Evolutionary conservation across 1,139 yeast species (phyloP).

Genomic region (Yueomyces sp.): DNA sequence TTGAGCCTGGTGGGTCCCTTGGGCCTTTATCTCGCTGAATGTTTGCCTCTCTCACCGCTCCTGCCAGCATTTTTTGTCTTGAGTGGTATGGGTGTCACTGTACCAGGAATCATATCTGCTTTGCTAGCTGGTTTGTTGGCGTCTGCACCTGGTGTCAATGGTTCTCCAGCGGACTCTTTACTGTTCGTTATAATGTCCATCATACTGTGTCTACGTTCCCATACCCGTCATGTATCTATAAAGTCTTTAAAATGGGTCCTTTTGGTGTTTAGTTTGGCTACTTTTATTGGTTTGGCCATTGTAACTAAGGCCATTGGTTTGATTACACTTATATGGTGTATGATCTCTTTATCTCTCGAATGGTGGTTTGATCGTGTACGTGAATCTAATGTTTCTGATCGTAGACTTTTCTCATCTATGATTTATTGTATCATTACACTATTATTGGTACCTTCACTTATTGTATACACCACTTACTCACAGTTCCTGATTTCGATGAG

Average conservation of each 20-base stretch:
- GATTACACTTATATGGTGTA: conserved; percentile 40
- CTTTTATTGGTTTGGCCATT: conserved; percentile 39
- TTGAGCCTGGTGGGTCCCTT: too few species aligned
- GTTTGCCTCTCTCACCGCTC: too few species aligned
- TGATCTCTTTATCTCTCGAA: conserved; percentile 29
- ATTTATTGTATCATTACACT: conserved; percentile 32
- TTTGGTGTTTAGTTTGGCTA: conserved; percentile 25
- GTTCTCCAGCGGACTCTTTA: too few species aligned
- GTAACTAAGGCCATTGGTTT: conserved; percentile 46
- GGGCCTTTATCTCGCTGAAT: too few species aligned
- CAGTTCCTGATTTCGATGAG: too few species aligned
- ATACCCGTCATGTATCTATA: conserved; percentile 33
- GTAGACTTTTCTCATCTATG: conserved; percentile 28
- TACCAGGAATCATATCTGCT: too few species aligned
- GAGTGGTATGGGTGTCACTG: too few species aligned
- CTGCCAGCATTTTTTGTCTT: too few species aligned
- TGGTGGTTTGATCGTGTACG: conserved; percentile 33
- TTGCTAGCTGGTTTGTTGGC: too few species aligned
- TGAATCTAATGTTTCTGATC: not conserved
- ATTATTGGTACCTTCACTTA: not conserved
- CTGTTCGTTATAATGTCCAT: conserved; percentile 23
- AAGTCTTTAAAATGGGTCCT: conserved; percentile 19
- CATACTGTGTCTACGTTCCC: conserved; percentile 29
- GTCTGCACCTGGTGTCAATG: too few species aligned
- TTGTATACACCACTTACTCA: too few species aligned